Evolutionary conservation across 2,329 filamentous ascomycete species (phyloP).

Genomic region (Camillea tinctor): DNA sequence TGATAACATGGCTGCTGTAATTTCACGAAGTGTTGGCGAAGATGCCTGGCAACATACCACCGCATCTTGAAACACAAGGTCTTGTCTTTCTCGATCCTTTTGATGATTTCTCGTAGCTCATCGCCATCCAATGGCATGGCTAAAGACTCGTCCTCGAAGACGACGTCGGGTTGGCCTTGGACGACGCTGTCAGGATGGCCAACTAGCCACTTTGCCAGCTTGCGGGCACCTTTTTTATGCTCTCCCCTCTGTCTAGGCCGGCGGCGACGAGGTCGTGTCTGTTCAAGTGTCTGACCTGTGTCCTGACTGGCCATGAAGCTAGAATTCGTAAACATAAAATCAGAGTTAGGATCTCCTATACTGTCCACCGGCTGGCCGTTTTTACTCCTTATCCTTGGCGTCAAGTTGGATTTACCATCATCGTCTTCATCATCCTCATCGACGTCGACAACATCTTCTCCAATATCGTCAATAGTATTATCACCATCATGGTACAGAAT

Average conservation of each 20-base stretch:
- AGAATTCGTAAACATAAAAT: background rate
- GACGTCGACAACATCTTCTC: background rate
- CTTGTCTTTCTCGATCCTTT: background rate
- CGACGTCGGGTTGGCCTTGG: background rate
- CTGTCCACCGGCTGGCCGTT: background rate
- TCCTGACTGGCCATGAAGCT: background rate
- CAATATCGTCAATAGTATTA: background rate
- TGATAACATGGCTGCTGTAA: background rate
- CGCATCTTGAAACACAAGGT: slow-evolving; percentile 2
- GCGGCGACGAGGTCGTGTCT: background rate
- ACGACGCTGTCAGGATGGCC: background rate
- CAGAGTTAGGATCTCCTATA: background rate
- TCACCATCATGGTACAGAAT: background rate
- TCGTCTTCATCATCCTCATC: background rate
- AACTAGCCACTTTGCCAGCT: background rate
- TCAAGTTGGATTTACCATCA: background rate
- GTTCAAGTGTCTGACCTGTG: background rate
- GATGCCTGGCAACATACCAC: slow-evolving; percentile 1
- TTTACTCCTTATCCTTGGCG: background rate
- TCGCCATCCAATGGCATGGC: background rate
- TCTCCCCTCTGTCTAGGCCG: background rate
- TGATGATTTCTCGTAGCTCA: background rate
- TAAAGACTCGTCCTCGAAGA: background rate
- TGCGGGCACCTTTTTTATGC: background rate
- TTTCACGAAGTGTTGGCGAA: background rate